Base-by-base conservation (phyloP, 441 rosid genomes). In the Kokia cookei region DNA sequence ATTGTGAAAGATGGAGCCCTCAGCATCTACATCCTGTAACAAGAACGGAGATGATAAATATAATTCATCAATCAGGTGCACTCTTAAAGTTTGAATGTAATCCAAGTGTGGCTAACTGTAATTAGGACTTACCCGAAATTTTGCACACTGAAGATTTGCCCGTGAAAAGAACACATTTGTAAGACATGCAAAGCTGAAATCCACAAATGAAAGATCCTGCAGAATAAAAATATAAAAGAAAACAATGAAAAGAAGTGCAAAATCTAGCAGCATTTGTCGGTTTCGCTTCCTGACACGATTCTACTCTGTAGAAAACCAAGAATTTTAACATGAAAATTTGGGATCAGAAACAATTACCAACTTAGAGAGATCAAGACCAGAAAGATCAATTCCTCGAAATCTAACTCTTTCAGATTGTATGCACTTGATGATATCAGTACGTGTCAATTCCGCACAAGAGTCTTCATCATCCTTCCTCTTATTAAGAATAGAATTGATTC, bases 311-410 rank as follows among this genome's bases (percentile, higher is more conserved):
- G 62, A 74, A 15, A 73, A 65, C 65, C 62, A 32, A 43, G 66
- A 29, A 24, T 59, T 29, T 29, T 10, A 68, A 9, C 15, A 27
- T 5, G 19, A 79, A 75, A 47, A 67, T 58, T 8, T 45, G 74
- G 64, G 68, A 57, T 67, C 54, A 19, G 50, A 63, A 84, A 65
- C 15, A 9, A 26, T 74, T 90, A 93, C 99, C 94, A 95, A 83
- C 77, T 95, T 93, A 57, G 99, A 95, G 69, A 95, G 98, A 85
- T 95, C 96, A 65, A 95, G 83, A 69, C 96, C 93, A 78, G 95
- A 86, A 77, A 95, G 93, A 84, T 90, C 93, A 80, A 95, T 78
- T 55, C 97, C 98, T 66, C 97, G 91, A 78, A 95, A 89, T 84
- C 86, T 88, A 74, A 87, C 90, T 86, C 48, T 89, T 64, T 90